These are phyloP conservation scores for Henckelia pumila DNA, from an alignment of 257 asterid genomes.

Conservation along the genomic window DNA sequence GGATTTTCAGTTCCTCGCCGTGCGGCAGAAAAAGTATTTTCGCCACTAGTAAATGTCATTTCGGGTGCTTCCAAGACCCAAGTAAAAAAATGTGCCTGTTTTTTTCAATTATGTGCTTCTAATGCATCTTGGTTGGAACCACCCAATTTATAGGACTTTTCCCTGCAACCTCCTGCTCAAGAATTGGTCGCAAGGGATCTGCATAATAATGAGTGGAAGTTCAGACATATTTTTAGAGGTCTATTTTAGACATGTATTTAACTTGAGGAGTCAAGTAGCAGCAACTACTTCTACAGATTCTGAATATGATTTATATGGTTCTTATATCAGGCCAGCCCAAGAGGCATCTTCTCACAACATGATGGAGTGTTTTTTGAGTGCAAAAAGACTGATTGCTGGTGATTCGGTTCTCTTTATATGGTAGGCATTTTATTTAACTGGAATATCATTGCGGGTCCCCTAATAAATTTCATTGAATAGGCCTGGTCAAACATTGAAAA, in stretches of 20 bases:
- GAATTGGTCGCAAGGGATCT: conserved; percentile 80
- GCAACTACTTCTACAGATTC: conserved; percentile 2
- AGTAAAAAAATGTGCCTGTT: neutral
- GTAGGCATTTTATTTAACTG: conserved; percentile 30
- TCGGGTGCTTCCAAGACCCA: neutral
- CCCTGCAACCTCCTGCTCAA: conserved; percentile 82
- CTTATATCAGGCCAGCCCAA: conserved; percentile 71
- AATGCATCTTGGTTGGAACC: conserved; percentile 10
- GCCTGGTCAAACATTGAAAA: neutral
- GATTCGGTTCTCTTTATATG: conserved; percentile 84
- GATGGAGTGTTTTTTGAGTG: conserved; percentile 83
- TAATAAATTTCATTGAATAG: neutral
- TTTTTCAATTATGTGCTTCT: conserved; percentile 4
- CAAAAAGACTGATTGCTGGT: conserved; percentile 81
- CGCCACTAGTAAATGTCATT: conserved; percentile 51
- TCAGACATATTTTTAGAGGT: conserved; percentile 83
- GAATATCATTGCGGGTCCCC: neutral
- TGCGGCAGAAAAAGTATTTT: conserved; percentile 85
- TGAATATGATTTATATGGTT: neutral
- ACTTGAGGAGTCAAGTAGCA: neutral
- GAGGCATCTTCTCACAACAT: conserved; percentile 82
- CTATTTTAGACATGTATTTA: conserved; percentile 25
- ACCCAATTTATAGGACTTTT: conserved; percentile 48
- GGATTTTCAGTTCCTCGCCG: conserved; percentile 92
- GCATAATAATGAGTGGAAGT: conserved; percentile 83